These are phyloP conservation scores for Eudorina sp. DNA, from an alignment of 139 green algal genomes.

Conservation along the genomic window DNA sequence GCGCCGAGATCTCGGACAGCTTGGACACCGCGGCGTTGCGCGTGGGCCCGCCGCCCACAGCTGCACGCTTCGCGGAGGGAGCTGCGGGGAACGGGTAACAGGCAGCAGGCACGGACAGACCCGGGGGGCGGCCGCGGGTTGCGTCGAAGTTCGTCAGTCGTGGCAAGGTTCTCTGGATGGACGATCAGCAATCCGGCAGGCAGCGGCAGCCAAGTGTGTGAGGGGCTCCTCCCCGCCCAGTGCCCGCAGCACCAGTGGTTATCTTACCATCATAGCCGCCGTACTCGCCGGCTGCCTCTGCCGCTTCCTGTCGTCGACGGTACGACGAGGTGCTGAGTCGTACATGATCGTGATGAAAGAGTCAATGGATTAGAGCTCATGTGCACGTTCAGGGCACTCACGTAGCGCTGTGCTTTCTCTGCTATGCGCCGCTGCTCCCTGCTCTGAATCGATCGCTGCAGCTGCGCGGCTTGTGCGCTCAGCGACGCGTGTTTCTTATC, in stretches of 20 bases:
- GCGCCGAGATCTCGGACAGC: conserved; percentile 30
- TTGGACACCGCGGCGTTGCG: not conserved
- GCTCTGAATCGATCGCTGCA: conserved; percentile 40
- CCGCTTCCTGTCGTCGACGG: conserved; percentile 9
- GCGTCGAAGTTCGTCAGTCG: no score
- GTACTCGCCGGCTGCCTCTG: conserved; percentile 37
- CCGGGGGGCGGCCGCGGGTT: no score
- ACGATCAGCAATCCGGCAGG: no score
- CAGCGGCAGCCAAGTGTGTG: no score
- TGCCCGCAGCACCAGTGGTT: no score
- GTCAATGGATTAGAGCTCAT: no score
- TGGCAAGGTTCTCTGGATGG: no score
- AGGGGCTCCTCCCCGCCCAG: no score
- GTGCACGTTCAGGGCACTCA: no score
- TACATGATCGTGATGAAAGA: no score
- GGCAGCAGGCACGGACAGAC: no score
- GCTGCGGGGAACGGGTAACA: not conserved
- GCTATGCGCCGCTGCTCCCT: conserved; percentile 46
- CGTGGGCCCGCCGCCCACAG: not conserved
- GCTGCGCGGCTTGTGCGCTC: conserved; percentile 39
- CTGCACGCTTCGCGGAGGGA: conserved; percentile 3
- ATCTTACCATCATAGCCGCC: conserved; percentile 20
- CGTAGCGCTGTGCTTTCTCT: conserved; percentile 34
- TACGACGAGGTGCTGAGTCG: no score
- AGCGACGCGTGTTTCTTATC: conserved; percentile 33